These are phyloP conservation scores for Tetrahymena elliotti DNA, from an alignment of 73 alveolate genomes.

Conservation along the genomic window DNA sequence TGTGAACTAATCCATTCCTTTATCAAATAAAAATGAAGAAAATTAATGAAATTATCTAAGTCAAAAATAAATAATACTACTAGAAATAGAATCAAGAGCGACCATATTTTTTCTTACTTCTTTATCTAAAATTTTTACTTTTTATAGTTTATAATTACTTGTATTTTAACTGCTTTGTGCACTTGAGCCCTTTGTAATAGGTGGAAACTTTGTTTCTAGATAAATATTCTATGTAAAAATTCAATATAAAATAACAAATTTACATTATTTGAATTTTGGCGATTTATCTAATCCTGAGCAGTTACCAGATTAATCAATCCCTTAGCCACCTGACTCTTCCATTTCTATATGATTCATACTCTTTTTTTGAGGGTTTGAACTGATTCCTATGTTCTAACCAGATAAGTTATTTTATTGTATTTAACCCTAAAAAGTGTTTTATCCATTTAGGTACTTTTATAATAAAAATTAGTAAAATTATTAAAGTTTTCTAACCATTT, in stretches of 20 bases:
- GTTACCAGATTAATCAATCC: background rate
- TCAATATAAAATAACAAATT: too few relatives aligned
- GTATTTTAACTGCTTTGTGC: background rate
- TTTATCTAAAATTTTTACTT: background rate
- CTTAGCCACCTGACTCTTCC: background rate
- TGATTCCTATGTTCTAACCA: background rate
- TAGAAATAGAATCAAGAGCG: background rate
- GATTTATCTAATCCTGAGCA: background rate
- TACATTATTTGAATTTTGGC: background rate
- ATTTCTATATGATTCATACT: background rate
- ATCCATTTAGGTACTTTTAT: background rate
- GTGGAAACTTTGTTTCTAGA: background rate
- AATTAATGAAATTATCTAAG: too few relatives aligned
- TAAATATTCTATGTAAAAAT: background rate
- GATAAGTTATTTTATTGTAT: background rate
- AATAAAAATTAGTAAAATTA: too few relatives aligned
- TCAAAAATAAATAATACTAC: background rate
- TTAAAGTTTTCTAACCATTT: too few relatives aligned
- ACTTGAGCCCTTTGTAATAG: background rate
- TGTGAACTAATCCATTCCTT: background rate
- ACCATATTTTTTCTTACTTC: background rate
- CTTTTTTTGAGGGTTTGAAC: background rate
- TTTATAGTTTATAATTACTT: background rate
- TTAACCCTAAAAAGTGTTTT: background rate
- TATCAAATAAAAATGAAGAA: too few relatives aligned